Evolutionary conservation across 192 early-diverging fungal species (phyloP), one percentile per base, ranked within the genome.

Genomic region (Coemansia sp.): DNA sequence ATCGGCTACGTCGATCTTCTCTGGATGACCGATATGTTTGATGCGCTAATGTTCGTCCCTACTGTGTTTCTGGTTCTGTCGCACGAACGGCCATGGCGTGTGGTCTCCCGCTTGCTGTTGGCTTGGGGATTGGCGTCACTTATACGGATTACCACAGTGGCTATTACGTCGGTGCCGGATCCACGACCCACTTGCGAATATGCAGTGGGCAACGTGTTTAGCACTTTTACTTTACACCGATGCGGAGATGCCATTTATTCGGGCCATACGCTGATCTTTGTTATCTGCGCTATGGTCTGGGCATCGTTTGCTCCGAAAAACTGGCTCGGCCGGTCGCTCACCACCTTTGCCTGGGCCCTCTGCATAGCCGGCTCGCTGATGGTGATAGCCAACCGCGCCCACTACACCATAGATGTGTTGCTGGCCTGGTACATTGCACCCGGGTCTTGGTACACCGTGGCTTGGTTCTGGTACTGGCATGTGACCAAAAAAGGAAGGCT

Each of bases 231-330:
- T 15, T 37, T 87, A 41, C 88, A 89, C 34, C 74, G 88, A 7
- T 90, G 89, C 67, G 89, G 89, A 34, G 89, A 90, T 52, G 84
- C 84, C 22, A 90, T 89, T 51, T 90, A 87, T 64, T 87, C 85
- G 22, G 89, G 89, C 32, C 89, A 90, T 70, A 88, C 89, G 8
- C 65, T 87, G 36, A 86, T 90, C 17, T 87, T 89, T 68, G 84
- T 88, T 0, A 78, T 88, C 48, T 87, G 83, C 33, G 86, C 87
- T 0, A 68, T 90, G 68, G 77, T 81, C 52, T 89, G 88, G 88
- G 73, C 86, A 22, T 84, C 86, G 43, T 87, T 87, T 72, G 80
- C 85, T 15, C 85, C 85, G n/a, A 66, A 69, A 11, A 79, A 68
- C 32, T 68, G 76, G 73, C 48, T 86, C 9, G 86, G 84, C 2